A percentile compares a stretch with the other conserved stretches of the same genome.
phyloP scores from a whole-genome alignment of 2,329 filamentous ascomycete genomes.

The Pezicula neosporulosa region DNA sequence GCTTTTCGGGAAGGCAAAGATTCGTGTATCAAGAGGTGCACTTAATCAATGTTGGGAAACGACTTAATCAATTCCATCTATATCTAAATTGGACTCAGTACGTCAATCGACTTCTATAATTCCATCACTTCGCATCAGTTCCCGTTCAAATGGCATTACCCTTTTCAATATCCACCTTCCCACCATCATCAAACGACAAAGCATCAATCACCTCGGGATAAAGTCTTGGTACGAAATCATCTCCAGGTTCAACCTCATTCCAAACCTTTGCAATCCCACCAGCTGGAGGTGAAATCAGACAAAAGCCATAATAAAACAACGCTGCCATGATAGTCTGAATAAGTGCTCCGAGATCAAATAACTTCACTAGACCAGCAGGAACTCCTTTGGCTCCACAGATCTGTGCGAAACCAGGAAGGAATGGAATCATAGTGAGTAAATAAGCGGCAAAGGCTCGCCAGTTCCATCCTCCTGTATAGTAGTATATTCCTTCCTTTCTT shows the following conservation, averaged over 20 bases:
- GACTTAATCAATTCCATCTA: too few relatives aligned
- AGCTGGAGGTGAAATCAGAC: not conserved
- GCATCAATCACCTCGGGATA: too few relatives aligned
- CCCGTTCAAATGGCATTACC: too few relatives aligned
- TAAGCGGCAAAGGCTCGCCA: not conserved
- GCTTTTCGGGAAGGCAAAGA: too few relatives aligned
- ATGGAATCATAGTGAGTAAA: not conserved
- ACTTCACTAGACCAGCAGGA: not conserved
- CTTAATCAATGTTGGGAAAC: too few relatives aligned
- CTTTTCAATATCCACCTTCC: too few relatives aligned
- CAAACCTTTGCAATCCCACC: not conserved
- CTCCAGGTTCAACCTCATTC: not conserved
- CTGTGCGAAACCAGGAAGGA: constrained; percentile 13
- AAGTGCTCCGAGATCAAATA: not conserved
- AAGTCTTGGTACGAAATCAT: not conserved
- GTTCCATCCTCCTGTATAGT: not conserved
- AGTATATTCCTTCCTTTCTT: not conserved
- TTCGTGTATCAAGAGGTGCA: too few relatives aligned
- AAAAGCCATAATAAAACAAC: not conserved
- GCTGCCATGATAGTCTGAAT: not conserved
- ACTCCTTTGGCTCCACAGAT: not conserved
- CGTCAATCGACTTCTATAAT: too few relatives aligned
- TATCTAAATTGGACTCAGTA: too few relatives aligned
- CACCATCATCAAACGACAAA: too few relatives aligned
- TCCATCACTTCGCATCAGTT: too few relatives aligned